These are phyloP conservation scores for Pseudoturritis turrita DNA, from an alignment of 345 rosid genomes.

Conservation along the genomic window DNA sequence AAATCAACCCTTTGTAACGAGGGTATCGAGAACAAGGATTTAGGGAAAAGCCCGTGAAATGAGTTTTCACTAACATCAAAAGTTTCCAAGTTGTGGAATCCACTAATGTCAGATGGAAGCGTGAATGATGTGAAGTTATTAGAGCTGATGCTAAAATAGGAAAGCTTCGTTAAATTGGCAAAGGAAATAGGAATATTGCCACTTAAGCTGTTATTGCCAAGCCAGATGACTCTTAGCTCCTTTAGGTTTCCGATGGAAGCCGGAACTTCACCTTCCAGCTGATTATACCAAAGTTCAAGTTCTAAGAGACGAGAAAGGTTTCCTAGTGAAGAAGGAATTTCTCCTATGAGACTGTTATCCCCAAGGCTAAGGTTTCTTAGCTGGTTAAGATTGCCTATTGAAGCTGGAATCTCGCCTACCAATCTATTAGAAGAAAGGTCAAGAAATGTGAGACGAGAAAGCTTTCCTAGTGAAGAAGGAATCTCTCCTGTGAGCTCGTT, in stretches of 20 bases:
- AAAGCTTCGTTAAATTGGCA: neutral
- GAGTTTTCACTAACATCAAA: neutral
- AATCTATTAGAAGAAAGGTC: too few species aligned
- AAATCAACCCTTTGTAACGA: neutral
- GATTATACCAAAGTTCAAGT: too few species aligned
- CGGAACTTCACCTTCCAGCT: too few species aligned
- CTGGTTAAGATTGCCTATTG: neutral
- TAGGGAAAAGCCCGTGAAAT: neutral
- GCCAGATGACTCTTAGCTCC: too few species aligned
- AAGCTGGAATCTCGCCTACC: neutral
- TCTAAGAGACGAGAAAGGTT: too few species aligned
- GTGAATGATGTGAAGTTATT: too few species aligned
- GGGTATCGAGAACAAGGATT: neutral
- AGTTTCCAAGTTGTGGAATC: neutral
- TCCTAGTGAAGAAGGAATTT: too few species aligned
- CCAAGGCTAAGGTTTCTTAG: neutral
- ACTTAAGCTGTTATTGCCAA: too few species aligned
- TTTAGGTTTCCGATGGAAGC: too few species aligned
- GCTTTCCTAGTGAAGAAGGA: neutral
- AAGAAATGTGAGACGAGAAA: too few species aligned
- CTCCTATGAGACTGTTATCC: neutral
- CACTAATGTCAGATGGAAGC: neutral
- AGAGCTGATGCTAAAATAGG: neutral
- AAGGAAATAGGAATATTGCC: neutral
- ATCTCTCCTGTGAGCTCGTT: too few species aligned